A percentile compares a stretch with the other conserved stretches of the same genome.
Evolutionary conservation across 208 protist genomes (phyloP).

Genomic region (Crithidia bombi): DNA sequence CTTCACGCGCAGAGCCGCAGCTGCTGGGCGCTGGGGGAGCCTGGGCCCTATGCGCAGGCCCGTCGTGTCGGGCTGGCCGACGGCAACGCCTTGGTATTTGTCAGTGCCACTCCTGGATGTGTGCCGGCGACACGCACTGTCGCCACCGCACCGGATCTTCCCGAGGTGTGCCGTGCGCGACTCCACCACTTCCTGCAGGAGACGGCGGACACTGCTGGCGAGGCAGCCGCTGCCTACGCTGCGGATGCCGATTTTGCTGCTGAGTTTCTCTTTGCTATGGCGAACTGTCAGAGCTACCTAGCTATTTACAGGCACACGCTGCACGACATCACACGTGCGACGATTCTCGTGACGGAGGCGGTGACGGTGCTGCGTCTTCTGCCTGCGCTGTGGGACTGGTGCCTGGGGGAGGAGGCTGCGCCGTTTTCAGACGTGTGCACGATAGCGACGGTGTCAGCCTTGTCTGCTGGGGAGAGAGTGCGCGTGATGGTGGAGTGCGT

Average conservation of each 20-base stretch:
- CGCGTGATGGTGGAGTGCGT: slow-evolving; percentile 22
- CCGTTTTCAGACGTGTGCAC: slow-evolving; percentile 8
- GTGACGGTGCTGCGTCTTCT: slow-evolving; percentile 33
- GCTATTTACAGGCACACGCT: slow-evolving; percentile 20
- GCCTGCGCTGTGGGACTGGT: slow-evolving; percentile 47
- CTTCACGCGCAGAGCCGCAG: slow-evolving; percentile 93
- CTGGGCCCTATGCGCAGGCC: slow-evolving; percentile 88
- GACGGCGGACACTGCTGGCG: no score
- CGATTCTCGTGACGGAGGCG: slow-evolving; percentile 22
- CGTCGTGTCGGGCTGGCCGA: slow-evolving; percentile 22
- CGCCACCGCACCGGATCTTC: slow-evolving; percentile 36
- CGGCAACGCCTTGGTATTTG: slow-evolving; percentile 16
- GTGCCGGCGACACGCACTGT: slow-evolving; percentile 45
- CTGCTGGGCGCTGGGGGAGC: slow-evolving; percentile 89
- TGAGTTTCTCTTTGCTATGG: slow-evolving; percentile 63
- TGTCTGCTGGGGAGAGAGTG: slow-evolving; percentile 14
- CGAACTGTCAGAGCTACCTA: slow-evolving; percentile 64
- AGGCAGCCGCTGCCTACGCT: background rate
- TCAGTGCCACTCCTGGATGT: slow-evolving; percentile 47
- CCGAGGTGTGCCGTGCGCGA: background rate
- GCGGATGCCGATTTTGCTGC: background rate
- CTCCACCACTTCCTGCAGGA: background rate
- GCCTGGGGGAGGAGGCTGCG: slow-evolving; percentile 13
- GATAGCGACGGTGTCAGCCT: slow-evolving; percentile 5
- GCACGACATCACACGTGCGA: slow-evolving; percentile 33